Conservation (phyloP, 2,329 filamentous ascomycete species). For the Botryotinia narcissicola region DNA sequence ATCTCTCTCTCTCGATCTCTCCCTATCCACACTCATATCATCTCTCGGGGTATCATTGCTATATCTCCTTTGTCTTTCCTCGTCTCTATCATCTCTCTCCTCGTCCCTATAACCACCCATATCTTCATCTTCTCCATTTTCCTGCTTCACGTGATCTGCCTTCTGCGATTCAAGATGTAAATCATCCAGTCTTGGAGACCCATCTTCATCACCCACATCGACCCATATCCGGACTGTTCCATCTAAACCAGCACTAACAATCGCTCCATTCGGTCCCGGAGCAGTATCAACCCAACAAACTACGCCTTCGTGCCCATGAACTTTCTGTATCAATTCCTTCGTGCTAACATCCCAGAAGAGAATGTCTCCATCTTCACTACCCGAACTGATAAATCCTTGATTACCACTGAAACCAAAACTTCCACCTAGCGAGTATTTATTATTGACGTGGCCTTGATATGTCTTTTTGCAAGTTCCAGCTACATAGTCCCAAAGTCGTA, state of each 20-base stretch:
- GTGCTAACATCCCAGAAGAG: constrained; percentile 87
- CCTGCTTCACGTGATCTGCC: constrained; percentile 18
- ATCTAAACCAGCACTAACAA: constrained; percentile 64
- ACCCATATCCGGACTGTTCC: constrained; percentile 61
- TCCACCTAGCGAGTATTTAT: constrained; percentile 78
- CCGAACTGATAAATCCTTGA: constrained; percentile 68
- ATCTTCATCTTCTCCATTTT: constrained; percentile 23
- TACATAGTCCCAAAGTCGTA: constrained; percentile 94
- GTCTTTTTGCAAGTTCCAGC: constrained; percentile 91
- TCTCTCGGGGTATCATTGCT: constrained; percentile 33
- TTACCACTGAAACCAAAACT: constrained; percentile 69
- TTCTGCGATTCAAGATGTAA: constrained; percentile 23
- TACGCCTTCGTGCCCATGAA: constrained; percentile 54
- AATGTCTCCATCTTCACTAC: constrained; percentile 83
- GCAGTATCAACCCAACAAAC: constrained; percentile 67
- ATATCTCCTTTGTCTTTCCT: constrained; percentile 24
- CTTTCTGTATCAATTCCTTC: constrained; percentile 76
- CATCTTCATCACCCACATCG: constrained; percentile 40
- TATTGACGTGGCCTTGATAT: constrained; percentile 88
- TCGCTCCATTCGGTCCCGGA: constrained; percentile 46
- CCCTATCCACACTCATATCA: constrained; percentile 25
- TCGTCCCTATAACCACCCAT: constrained; percentile 21
- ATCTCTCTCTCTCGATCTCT: constrained; percentile 5
- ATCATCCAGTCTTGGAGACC: constrained; percentile 21
- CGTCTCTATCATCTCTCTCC: constrained; percentile 19